Evolutionary conservation across 2,329 filamentous ascomycete species (phyloP).

Genomic region (Pseudogymnoascus sp.): DNA sequence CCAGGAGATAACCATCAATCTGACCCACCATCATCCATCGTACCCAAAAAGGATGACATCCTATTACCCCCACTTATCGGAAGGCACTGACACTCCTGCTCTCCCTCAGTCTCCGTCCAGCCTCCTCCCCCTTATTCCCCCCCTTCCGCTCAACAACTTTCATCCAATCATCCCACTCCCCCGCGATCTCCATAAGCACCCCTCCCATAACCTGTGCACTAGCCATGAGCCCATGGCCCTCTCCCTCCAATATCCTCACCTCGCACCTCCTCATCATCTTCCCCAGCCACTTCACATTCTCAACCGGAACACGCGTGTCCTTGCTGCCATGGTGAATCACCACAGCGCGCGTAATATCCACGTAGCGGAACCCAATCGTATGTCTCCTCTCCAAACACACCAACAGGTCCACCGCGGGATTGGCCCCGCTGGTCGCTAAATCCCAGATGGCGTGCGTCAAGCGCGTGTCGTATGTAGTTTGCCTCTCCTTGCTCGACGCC

Average conservation of each 20-base stretch:
- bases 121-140: slow-evolving; percentile 23
- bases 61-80: slow-evolving; percentile 17
- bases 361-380: slow-evolving; percentile 91
- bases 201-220: slow-evolving; percentile 87
- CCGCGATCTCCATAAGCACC: slow-evolving; percentile 88
- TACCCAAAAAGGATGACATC: not conserved
- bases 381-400: slow-evolving; percentile 88
- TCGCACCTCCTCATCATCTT: slow-evolving; percentile 92
- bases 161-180: slow-evolving; percentile 88
- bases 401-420: slow-evolving; percentile 87
- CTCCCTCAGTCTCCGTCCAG: slow-evolving; percentile 24
- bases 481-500: slow-evolving; percentile 64
- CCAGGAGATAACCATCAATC: slow-evolving; percentile 8
- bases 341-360: slow-evolving; percentile 85
- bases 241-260: slow-evolving; percentile 80
- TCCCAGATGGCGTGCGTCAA: slow-evolving; percentile 94
- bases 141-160: slow-evolving; percentile 44
- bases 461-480: slow-evolving; percentile 71
- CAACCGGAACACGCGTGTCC: slow-evolving; percentile 86
- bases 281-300: slow-evolving; percentile 91
- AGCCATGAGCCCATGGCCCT: slow-evolving; percentile 94
- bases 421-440: slow-evolving; percentile 80
- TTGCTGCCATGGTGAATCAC: slow-evolving; percentile 91
- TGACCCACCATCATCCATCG: not conserved
- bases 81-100: slow-evolving; percentile 29